These are phyloP conservation scores for Aureobasidium pullulans DNA, from an alignment of 2,329 filamentous ascomycete genomes.

Conservation along the genomic window DNA sequence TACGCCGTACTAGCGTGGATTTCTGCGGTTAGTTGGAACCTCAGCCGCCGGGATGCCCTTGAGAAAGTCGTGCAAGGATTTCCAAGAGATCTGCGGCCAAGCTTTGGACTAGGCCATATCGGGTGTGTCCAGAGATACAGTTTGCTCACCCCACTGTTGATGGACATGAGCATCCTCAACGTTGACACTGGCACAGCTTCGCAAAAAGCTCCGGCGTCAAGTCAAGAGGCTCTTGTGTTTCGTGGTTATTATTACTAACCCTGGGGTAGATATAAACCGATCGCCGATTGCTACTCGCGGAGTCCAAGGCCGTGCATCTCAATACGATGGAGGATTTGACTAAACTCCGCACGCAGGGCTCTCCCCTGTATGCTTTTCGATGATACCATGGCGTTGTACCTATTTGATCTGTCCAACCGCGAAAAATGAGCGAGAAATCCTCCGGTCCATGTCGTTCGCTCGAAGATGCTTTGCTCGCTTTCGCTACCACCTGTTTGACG, in stretches of 20 bases:
- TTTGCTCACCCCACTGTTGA: not conserved
- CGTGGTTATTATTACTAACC: not conserved
- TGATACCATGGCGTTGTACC: not conserved
- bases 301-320: not conserved
- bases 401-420: not conserved
- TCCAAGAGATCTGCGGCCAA: conserved; percentile 11
- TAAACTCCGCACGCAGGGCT: not conserved
- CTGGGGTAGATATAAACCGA: not conserved
- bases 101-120: conserved; percentile 1
- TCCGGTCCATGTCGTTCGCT: not conserved
- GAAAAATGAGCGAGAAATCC: not conserved
- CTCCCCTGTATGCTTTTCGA: not conserved
- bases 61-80: conserved; percentile 1
- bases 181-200: not conserved
- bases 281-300: conserved; percentile 2
- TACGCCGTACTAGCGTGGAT: not conserved
- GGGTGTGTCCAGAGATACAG: not conserved
- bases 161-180: not conserved
- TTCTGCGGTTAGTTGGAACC: not conserved
- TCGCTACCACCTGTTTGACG: not conserved
- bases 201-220: not conserved
- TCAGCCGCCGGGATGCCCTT: conserved; percentile 1
- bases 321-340: not conserved
- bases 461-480: not conserved
- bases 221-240: not conserved